phyloP scores from a whole-genome alignment of 2,329 filamentous ascomycete genomes.

The Pseudocercospora cruenta region DNA sequence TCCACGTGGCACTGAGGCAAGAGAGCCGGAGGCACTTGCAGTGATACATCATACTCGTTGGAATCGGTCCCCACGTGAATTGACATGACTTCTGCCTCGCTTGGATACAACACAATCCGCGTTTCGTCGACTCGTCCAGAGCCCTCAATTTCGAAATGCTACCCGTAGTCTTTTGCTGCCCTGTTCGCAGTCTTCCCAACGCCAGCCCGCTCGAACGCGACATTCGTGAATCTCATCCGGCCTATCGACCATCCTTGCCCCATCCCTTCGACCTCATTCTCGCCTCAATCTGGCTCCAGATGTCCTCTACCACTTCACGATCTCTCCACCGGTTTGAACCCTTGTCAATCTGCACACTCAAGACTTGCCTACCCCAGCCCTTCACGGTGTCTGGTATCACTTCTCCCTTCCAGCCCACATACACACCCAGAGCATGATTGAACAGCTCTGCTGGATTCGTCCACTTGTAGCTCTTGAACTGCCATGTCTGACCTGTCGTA shows the following conservation, averaged over 20 bases:
- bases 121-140: not conserved
- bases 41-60: too few relatives aligned
- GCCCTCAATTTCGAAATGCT: not conserved
- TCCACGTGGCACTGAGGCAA: too few relatives aligned
- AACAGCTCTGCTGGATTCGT: conserved; percentile 86
- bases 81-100: not conserved
- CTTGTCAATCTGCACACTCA: conserved; percentile 80
- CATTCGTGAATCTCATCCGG: not conserved
- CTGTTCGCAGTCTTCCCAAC: conserved; percentile 11
- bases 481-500: conserved; percentile 96
- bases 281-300: conserved; percentile 87
- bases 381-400: conserved; percentile 75
- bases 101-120: not conserved
- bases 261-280: conserved; percentile 87
- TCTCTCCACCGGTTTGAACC: conserved; percentile 73
- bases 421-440: conserved; percentile 82
- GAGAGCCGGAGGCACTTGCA: too few relatives aligned
- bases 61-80: not conserved
- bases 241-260: conserved; percentile 63
- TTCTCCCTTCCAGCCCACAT: conserved; percentile 89
- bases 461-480: conserved; percentile 99
- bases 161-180: not conserved
- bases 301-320: conserved; percentile 86
- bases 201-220: conserved; percentile 29
- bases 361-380: conserved; percentile 82